These are phyloP conservation scores for Diospyros kaki DNA, from an alignment of 148 eudicot genomes.

Conservation along the genomic window DNA sequence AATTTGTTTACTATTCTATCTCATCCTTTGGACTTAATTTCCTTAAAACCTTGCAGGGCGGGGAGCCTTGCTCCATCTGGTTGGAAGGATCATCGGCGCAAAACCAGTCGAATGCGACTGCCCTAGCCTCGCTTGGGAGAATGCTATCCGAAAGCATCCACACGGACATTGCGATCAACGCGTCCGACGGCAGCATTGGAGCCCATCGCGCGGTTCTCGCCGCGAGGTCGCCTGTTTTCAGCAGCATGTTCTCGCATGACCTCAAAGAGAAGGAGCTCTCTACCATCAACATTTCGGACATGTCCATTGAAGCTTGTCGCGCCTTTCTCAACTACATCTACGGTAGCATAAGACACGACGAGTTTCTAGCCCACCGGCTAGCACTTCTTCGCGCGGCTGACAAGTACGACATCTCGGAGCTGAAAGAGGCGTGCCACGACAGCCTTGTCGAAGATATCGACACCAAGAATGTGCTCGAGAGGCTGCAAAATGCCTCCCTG, in stretches of 20 bases:
- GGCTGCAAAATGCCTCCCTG: conserved; percentile 65
- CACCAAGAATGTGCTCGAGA: conserved; percentile 67
- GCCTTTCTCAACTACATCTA: conserved; percentile 73
- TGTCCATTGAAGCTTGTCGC: conserved; percentile 65
- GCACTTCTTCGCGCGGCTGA: conserved; percentile 77
- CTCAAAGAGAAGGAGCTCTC: conserved; percentile 71
- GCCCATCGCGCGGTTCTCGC: conserved; percentile 92
- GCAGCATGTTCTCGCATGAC: conserved; percentile 81
- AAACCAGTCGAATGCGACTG: conserved; percentile 41
- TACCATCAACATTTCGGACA: conserved; percentile 63
- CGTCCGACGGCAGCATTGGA: conserved; percentile 55
- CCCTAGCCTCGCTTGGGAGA: conserved; percentile 49
- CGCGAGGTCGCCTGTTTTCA: conserved; percentile 76
- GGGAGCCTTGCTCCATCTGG: conserved; percentile 72
- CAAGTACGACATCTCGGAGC: conserved; percentile 71
- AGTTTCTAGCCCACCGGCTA: conserved; percentile 64
- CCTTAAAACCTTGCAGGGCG: conserved; percentile 41
- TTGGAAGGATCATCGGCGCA: conserved; percentile 32
- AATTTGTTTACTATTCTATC: neutral
- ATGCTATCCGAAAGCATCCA: conserved; percentile 84
- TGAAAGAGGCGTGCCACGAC: conserved; percentile 81
- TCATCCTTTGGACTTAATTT: too few relatives aligned
- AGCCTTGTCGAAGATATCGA: conserved; percentile 86
- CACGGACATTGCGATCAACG: conserved; percentile 72
- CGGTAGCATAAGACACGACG: conserved; percentile 48